These are phyloP conservation scores for Rhododendron ovatum DNA, from an alignment of 148 eudicot genomes.

Conservation along the genomic window DNA sequence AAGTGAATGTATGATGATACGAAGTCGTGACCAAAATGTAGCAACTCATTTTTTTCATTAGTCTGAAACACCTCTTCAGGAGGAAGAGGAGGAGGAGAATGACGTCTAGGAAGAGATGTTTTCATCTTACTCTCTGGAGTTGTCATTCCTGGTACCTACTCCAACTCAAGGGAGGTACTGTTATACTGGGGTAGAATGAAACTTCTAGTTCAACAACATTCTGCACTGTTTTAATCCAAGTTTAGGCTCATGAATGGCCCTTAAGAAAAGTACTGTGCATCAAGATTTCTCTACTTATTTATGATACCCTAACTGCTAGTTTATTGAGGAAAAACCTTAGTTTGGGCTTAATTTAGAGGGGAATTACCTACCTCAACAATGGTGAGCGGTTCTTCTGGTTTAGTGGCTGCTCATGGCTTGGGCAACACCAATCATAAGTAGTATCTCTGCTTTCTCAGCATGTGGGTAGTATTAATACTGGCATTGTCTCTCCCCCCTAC, in stretches of 20 bases:
- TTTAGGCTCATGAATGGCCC: not conserved
- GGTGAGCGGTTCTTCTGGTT: constrained; percentile 4
- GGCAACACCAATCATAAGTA: not conserved
- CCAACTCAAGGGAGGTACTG: not conserved
- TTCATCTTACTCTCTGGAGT: not conserved
- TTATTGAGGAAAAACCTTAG: not conserved
- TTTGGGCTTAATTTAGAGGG: not conserved
- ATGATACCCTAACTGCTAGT: not conserved
- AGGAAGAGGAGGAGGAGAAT: not conserved
- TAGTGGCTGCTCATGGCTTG: not conserved
- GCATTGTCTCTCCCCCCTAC: not conserved
- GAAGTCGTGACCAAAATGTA: not conserved
- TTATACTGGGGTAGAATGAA: not conserved
- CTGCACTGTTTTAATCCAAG: not conserved
- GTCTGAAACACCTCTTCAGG: not conserved
- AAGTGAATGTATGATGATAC: not conserved
- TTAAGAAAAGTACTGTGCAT: not conserved
- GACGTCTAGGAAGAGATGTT: not conserved
- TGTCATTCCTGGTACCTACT: not conserved
- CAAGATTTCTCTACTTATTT: not conserved
- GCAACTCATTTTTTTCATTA: not conserved
- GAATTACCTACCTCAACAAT: not conserved
- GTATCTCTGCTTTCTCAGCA: not conserved
- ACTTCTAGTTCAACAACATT: not conserved
- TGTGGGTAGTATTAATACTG: not conserved